Conservation (phyloP, 768 basidiomycete genomes). For the Rhodotorula paludigena region DNA sequence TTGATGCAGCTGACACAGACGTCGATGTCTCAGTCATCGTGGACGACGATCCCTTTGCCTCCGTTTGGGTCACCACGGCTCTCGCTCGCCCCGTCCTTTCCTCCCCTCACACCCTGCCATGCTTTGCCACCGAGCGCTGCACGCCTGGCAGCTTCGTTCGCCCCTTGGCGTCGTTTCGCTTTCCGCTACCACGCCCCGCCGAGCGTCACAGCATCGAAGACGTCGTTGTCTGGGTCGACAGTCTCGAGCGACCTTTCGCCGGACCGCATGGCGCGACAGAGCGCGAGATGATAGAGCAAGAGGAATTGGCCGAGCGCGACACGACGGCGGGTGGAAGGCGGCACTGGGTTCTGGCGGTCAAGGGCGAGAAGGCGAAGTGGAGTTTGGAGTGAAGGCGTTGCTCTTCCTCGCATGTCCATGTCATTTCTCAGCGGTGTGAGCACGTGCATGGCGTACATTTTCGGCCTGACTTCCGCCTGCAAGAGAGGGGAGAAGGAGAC, state of each 20-base stretch:
- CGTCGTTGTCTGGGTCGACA: neutral
- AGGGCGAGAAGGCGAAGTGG: neutral
- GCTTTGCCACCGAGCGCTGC: neutral
- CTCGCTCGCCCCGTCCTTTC: too few species aligned
- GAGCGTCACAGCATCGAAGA: neutral
- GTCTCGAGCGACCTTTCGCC: too few species aligned
- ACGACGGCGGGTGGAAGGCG: too few species aligned
- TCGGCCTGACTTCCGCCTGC: too few species aligned
- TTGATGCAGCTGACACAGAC: too few species aligned
- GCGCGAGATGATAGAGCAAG: too few species aligned
- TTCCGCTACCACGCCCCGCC: neutral
- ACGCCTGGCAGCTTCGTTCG: too few species aligned
- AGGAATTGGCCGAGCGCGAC: neutral
- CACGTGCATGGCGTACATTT: too few species aligned
- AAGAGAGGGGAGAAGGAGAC: too few species aligned
- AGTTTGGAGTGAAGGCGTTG: neutral
- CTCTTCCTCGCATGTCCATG: neutral
- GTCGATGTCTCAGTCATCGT: neutral
- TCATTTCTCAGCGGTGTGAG: too few species aligned
- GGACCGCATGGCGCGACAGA: too few species aligned
- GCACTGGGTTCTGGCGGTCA: neutral
- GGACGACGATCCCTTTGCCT: neutral
- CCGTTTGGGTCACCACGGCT: neutral
- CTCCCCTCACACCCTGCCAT: neutral
- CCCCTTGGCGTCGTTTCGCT: neutral